Evolutionary conservation across 331 rosid species (phyloP).

Genomic region (Malus hybrid): DNA sequence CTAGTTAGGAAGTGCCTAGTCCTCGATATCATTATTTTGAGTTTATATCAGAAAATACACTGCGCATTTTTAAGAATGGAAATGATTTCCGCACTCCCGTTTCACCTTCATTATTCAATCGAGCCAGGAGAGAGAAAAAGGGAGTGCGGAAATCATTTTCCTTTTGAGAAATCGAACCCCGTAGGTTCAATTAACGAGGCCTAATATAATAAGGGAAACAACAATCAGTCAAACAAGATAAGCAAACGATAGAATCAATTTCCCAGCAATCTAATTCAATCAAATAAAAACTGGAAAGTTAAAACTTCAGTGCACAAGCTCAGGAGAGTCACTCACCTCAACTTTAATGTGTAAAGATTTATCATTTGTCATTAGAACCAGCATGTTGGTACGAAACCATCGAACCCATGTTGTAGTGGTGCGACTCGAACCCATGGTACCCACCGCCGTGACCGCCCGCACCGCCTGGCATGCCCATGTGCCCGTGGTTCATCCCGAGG

Average conservation of each 20-base stretch:
- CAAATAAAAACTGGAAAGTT: too few relatives aligned
- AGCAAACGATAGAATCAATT: neutral
- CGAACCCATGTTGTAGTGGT: constrained; percentile 36
- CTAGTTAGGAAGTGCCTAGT: neutral
- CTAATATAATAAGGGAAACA: neutral
- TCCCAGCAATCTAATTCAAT: too few relatives aligned
- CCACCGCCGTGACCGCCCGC: constrained; percentile 8
- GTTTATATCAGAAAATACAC: neutral
- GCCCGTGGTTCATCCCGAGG: constrained; percentile 46
- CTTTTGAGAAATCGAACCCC: neutral
- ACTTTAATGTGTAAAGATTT: neutral
- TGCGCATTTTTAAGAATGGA: too few relatives aligned
- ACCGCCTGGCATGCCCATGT: constrained; percentile 39
- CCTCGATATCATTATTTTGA: neutral
- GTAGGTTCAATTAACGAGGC: neutral
- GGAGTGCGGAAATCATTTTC: too few relatives aligned
- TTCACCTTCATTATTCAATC: neutral
- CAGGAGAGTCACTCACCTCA: constrained; percentile 19
- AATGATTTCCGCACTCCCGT: too few relatives aligned
- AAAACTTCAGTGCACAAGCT: neutral
- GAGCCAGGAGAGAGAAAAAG: too few relatives aligned
- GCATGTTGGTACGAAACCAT: constrained; percentile 37
- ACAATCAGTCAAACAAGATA: neutral
- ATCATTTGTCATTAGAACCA: constrained; percentile 44
- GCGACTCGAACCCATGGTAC: constrained; percentile 38